Conservation (phyloP, 768 basidiomycete genomes). For the Mycena metata region DNA sequence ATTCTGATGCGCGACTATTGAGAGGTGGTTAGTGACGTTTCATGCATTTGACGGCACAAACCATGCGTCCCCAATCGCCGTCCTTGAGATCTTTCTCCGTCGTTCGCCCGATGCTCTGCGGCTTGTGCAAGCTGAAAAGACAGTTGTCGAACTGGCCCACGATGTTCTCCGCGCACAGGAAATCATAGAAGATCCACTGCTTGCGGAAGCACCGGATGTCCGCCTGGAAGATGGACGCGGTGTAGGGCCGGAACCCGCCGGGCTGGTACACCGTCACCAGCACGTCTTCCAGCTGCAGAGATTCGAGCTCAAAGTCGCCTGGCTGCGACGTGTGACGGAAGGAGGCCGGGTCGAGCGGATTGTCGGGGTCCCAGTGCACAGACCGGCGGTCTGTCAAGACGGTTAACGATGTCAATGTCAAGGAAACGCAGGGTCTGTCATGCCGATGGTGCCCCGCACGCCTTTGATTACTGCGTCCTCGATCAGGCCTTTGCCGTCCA, state of each 20-base stretch:
- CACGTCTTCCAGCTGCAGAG: slow-evolving; percentile 91
- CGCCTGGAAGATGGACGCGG: slow-evolving; percentile 93
- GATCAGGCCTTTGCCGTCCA: slow-evolving; percentile 95
- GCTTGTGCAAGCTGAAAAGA: slow-evolving; percentile 94
- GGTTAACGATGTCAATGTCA: slow-evolving; percentile 3
- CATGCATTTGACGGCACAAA: slow-evolving; percentile 49
- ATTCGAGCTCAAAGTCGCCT: slow-evolving; percentile 94
- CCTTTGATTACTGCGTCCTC: slow-evolving; percentile 94
- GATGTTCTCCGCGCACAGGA: slow-evolving; percentile 93
- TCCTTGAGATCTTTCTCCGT: slow-evolving; percentile 88
- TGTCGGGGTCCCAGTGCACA: slow-evolving; percentile 87
- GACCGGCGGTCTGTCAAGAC: slow-evolving; percentile 82
- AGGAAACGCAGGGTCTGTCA: slow-evolving; percentile 40
- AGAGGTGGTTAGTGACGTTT: no score
- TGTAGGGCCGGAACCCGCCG: slow-evolving; percentile 91
- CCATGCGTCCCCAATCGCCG: slow-evolving; percentile 91
- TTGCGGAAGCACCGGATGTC: slow-evolving; percentile 88
- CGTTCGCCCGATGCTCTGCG: slow-evolving; percentile 94
- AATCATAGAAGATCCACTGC: slow-evolving; percentile 96
- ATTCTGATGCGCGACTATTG: slow-evolving; percentile 92
- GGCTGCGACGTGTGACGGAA: slow-evolving; percentile 81
- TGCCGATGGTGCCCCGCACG: slow-evolving; percentile 93
- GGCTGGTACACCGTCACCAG: slow-evolving; percentile 97
- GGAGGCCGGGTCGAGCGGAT: slow-evolving; percentile 82
- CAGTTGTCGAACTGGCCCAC: slow-evolving; percentile 99